These are phyloP conservation scores for Phytopythium kandeliae DNA, from an alignment of 352 stramenopile species.

Conservation along the genomic window DNA sequence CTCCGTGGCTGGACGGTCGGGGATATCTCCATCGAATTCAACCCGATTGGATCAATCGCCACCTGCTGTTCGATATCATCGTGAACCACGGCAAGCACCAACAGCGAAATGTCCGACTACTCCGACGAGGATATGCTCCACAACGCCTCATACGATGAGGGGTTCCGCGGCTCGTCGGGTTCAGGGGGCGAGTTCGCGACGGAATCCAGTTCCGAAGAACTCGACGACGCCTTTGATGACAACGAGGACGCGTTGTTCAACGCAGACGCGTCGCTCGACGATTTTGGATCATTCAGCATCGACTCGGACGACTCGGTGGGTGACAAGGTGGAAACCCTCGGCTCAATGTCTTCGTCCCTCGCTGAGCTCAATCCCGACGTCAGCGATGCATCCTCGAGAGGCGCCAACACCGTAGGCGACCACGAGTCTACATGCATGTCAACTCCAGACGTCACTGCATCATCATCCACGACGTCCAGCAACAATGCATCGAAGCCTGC, in stretches of 20 bases:
- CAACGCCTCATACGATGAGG: background rate
- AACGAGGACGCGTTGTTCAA: background rate
- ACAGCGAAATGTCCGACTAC: slow-evolving; percentile 4
- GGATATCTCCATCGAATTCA: slow-evolving; percentile 17
- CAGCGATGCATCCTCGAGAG: slow-evolving; percentile 18
- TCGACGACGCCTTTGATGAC: slow-evolving; percentile 1
- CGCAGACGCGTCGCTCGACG: no score
- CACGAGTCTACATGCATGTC: slow-evolving; percentile 10
- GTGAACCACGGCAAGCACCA: slow-evolving; percentile 9
- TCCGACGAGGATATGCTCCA: slow-evolving; percentile 5
- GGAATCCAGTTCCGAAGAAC: background rate
- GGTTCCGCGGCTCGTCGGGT: no score
- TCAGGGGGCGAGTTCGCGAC: background rate
- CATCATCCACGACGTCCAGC: slow-evolving; percentile 11
- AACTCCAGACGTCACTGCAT: background rate
- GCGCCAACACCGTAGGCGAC: slow-evolving; percentile 13
- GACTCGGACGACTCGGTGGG: slow-evolving; percentile 9
- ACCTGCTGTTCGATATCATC: slow-evolving; percentile 18
- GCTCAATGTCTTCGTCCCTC: slow-evolving; percentile 20
- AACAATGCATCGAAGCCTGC: background rate
- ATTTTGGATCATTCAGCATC: background rate
- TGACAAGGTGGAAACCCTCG: slow-evolving; percentile 5
- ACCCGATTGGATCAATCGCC: slow-evolving; percentile 25
- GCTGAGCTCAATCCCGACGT: slow-evolving; percentile 14
- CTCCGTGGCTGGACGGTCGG: slow-evolving; percentile 28